Evolutionary conservation across 1,139 yeast genomes (phyloP).

Genomic region (Hyphopichia khmerensis): DNA sequence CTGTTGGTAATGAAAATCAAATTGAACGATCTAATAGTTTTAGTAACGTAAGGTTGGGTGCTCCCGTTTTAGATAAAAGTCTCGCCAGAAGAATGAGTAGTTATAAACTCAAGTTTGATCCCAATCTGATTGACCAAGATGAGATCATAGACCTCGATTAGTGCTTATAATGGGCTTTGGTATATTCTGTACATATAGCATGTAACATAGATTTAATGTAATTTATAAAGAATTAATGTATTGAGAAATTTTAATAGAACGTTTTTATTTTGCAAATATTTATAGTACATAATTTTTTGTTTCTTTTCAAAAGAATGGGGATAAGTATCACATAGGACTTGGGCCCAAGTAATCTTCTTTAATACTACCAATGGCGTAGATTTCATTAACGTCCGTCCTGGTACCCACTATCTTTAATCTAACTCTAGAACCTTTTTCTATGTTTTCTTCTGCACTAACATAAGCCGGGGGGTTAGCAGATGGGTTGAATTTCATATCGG

Average conservation of each 20-base stretch:
- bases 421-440: constrained; percentile 90
- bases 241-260: background rate
- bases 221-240: background rate
- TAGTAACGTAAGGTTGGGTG: too few relatives aligned
- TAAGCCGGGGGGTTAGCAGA: constrained; percentile 99
- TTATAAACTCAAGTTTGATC: constrained; percentile 4
- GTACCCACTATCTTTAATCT: constrained; percentile 97
- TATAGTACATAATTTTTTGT: background rate
- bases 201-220: background rate
- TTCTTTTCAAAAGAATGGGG: too few relatives aligned
- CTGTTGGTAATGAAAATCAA: too few relatives aligned
- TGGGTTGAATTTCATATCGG: constrained; percentile 91
- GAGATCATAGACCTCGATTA: constrained; percentile 3
- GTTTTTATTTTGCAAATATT: background rate
- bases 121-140: constrained; percentile 5
- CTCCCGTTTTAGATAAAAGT: background rate
- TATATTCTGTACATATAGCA: background rate
- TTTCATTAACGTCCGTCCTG: constrained; percentile 94
- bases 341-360: constrained; percentile 97
- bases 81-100: background rate
- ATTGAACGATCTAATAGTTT: too few relatives aligned
- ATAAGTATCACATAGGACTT: constrained; percentile 36
- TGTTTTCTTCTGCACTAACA: constrained; percentile 91
- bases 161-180: too few relatives aligned
- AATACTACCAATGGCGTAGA: constrained; percentile 95